Evolutionary conservation across 192 early-diverging fungal species (phyloP).

Genomic region (Chytriomyces hyalinus): DNA sequence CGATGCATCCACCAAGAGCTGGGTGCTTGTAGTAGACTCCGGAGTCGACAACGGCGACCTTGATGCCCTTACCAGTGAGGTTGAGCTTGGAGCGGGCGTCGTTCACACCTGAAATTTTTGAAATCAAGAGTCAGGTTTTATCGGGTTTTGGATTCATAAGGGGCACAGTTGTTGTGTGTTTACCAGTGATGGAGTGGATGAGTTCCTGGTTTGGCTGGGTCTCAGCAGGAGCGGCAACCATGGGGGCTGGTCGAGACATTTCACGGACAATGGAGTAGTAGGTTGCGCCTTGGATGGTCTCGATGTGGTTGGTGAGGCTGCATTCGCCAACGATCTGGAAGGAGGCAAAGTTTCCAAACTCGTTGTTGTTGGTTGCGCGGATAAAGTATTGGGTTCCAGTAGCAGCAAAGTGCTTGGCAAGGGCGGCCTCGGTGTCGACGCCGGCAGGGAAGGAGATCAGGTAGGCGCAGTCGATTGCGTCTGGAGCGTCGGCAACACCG

Average conservation of each 20-base stretch:
- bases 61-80: constrained; percentile 53
- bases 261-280: constrained; percentile 21
- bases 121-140: no score
- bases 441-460: background rate
- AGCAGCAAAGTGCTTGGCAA: background rate
- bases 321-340: background rate
- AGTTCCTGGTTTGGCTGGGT: background rate
- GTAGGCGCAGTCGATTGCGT: background rate
- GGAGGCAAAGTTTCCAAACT: background rate
- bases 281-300: background rate
- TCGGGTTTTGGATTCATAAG: no score
- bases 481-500: background rate
- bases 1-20: constrained; percentile 54
- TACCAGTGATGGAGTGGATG: constrained; percentile 36
- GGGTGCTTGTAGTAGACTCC: constrained; percentile 61
- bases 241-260: constrained; percentile 18
- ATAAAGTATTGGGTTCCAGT: background rate
- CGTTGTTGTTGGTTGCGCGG: background rate
- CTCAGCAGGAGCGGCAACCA: background rate
- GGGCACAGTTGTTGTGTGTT: no score
- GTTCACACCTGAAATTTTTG: constrained; percentile 38
- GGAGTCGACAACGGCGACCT: constrained; percentile 58
- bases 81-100: constrained; percentile 36
- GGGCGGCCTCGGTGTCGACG: background rate
- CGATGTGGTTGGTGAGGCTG: background rate